Percentiles rank a stretch among this genome's conserved stretches.
Evolutionary conservation across 768 basidiomycete genomes (phyloP).

Genomic region (Amanita brunnescens): DNA sequence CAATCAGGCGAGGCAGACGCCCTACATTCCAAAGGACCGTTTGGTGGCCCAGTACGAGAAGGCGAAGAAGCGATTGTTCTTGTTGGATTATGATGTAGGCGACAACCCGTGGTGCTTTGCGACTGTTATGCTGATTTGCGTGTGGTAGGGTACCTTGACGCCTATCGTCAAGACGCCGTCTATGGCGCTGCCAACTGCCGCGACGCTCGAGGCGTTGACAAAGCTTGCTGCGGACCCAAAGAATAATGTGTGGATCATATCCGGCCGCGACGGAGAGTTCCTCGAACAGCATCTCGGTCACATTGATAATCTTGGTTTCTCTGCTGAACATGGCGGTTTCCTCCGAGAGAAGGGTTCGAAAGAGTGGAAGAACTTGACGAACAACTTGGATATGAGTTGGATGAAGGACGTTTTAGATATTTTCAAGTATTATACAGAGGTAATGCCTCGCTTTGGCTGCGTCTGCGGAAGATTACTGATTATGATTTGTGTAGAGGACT

Average conservation of each 20-base stretch:
- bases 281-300: conserved; percentile 88
- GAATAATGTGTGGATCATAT: conserved; percentile 96
- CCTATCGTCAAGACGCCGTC: conserved; percentile 94
- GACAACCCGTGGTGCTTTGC: conserved; percentile 12
- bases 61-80: conserved; percentile 78
- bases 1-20: conserved; percentile 77
- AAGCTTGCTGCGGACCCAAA: conserved; percentile 68
- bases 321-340: conserved; percentile 95
- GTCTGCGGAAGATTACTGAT: not conserved
- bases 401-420: conserved; percentile 93
- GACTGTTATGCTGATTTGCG: not conserved
- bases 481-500: conserved; percentile 48
- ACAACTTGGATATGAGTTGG: conserved; percentile 93
- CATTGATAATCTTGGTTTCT: conserved; percentile 76
- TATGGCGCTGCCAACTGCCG: conserved; percentile 72
- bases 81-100: conserved; percentile 95
- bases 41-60: conserved; percentile 52
- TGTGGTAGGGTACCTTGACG: conserved; percentile 77
- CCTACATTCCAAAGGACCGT: conserved; percentile 60
- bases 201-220: conserved; percentile 66
- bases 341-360: conserved; percentile 59
- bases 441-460: conserved; percentile 14
- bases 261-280: conserved; percentile 90
- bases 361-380: conserved; percentile 86
- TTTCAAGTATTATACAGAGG: conserved; percentile 94